Conservation (phyloP, 2,329 filamentous ascomycete species). For the Colletotrichum orbiculare region DNA sequence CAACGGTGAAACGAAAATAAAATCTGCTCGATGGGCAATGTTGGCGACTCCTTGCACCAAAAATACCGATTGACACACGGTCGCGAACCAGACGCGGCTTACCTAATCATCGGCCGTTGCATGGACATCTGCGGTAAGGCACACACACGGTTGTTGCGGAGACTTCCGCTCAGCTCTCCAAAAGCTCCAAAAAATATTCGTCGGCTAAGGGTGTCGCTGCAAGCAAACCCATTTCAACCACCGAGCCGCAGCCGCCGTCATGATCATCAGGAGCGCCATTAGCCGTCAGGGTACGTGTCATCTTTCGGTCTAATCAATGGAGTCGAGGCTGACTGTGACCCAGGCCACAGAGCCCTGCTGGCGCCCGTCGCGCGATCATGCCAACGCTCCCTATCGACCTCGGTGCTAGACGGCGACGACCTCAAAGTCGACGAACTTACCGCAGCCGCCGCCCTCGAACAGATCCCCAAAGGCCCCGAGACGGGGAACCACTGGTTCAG, state of each 20-base stretch:
- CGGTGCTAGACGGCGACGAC: conserved; percentile 16
- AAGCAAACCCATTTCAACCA: conserved; percentile 57
- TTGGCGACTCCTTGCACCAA: neutral
- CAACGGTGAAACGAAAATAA: neutral
- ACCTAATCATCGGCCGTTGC: neutral
- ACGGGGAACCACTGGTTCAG: neutral
- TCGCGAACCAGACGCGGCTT: neutral
- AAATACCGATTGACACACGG: neutral
- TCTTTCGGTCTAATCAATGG: conserved; percentile 25
- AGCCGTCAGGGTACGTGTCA: conserved; percentile 63
- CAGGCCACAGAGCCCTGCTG: conserved; percentile 66
- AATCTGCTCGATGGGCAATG: neutral
- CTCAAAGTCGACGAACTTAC: conserved; percentile 14
- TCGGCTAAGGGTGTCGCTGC: conserved; percentile 39
- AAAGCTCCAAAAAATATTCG: conserved; percentile 37
- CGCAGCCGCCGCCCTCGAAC: conserved; percentile 35
- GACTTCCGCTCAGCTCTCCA: conserved; percentile 26
- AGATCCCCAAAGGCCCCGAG: neutral
- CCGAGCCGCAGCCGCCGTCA: conserved; percentile 48
- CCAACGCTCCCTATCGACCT: conserved; percentile 53
- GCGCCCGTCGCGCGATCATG: conserved; percentile 53
- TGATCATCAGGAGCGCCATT: conserved; percentile 67
- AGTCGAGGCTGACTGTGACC: conserved; percentile 30
- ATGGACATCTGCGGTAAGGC: neutral
- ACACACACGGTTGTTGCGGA: conserved; percentile 7